Conservation (phyloP, 2,329 filamentous ascomycete genomes). For the Paecilomyces fulvus region DNA sequence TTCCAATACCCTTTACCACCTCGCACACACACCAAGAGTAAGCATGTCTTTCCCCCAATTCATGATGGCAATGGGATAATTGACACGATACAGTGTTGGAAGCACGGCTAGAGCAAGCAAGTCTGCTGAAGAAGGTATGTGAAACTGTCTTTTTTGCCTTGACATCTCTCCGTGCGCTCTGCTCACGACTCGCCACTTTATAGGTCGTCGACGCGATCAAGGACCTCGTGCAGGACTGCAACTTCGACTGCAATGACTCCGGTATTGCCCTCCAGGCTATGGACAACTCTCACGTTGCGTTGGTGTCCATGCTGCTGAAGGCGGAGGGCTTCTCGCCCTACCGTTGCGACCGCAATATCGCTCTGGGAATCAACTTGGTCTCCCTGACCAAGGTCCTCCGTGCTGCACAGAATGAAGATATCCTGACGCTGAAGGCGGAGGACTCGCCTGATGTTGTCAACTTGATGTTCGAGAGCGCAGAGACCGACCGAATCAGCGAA, state of each 20-base stretch:
- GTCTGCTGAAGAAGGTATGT: constrained; percentile 84
- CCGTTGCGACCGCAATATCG: constrained; percentile 98
- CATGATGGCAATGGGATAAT: not conserved
- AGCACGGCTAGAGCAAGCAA: constrained; percentile 91
- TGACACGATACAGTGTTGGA: constrained; percentile 62
- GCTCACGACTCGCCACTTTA: constrained; percentile 5
- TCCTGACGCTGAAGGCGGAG: constrained; percentile 93
- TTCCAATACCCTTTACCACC: not conserved
- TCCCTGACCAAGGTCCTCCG: constrained; percentile 97
- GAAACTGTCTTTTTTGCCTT: not conserved
- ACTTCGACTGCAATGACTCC: constrained; percentile 99
- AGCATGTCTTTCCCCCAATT: constrained; percentile 6
- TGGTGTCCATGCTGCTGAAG: constrained; percentile 98
- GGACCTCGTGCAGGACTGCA: constrained; percentile 98
- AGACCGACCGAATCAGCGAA: constrained; percentile 87
- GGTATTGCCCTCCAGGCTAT: constrained; percentile 97
- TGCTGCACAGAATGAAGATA: constrained; percentile 86
- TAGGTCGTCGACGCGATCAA: constrained; percentile 98
- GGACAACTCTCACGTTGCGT: constrained; percentile 99
- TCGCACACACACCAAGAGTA: constrained; percentile 18
- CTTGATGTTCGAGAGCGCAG: constrained; percentile 84
- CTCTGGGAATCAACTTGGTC: constrained; percentile 91
- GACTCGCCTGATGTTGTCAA: constrained; percentile 94
- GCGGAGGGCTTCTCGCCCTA: constrained; percentile 89
- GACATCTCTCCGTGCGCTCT: not conserved